Base-by-base conservation (phyloP, 805 yeast genomes). In the Monosporozyma yasuniensis region DNA sequence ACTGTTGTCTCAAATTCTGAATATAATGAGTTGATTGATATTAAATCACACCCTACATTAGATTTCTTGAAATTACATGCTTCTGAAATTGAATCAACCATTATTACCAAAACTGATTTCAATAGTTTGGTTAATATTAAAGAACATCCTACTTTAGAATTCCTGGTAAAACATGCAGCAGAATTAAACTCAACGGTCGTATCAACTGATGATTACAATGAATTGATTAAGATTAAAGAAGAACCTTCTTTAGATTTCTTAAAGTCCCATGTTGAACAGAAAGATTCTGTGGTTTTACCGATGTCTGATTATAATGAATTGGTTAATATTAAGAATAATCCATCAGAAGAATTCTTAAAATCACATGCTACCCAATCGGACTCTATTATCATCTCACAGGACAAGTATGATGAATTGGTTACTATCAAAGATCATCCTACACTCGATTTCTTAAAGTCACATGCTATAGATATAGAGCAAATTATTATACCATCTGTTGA, bases 401-500 rank as follows among this genome's bases (percentile, higher is more conserved):
- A 48, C 8, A 50, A 54, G 19, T 49, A 44, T 10, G 12, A 34
- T 22, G 16, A 23, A 22, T 44, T 35, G 16, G 11, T 21, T 5
- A 10, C 42, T 1, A 34, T 32, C 18, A 35, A 16, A 10, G 16
- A 46, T 3, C 23, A 23, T 7, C 47, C 47, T 23, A 12, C 47
- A 12, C 8, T 32, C 6, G 28, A 44, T 10, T 44, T 44, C 41
- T 34, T 44, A n/a, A 14, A 37, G 4, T 25, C 25, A 11, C 38
- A 37, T 16, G 42, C 43, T 8, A 30, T n/a, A 39, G 22, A n/a
- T 9, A 11, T 35, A 3, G 23, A 35, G 5, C 16, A 16, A 4
- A 32, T 16, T 35, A 8, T 45, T 18, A 16, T 65, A 5, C 51
- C 62, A 3, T 42, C 43, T 3, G 48, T 45, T 5, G 62, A 60